Evolutionary conservation across 345 rosid genomes (phyloP).

Genomic region (Erysimum cheiranthoides): DNA sequence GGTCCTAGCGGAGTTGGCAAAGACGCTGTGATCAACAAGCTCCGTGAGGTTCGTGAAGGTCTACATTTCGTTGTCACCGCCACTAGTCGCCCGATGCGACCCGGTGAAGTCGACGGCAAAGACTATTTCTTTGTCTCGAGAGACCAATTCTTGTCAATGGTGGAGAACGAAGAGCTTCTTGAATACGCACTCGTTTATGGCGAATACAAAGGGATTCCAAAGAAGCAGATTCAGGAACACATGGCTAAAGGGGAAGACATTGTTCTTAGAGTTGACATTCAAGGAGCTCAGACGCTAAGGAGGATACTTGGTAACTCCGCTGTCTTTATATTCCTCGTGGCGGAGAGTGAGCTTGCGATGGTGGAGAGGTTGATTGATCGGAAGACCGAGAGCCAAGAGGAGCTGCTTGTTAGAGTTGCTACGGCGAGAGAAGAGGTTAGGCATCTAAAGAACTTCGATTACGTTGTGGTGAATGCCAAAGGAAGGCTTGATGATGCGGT

Average conservation of each 20-base stretch:
- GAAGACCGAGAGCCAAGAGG: constrained; percentile 81
- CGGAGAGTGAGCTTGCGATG: constrained; percentile 81
- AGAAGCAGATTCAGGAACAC: constrained; percentile 75
- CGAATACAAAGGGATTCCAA: constrained; percentile 90
- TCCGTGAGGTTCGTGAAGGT: constrained; percentile 59
- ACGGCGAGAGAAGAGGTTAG: constrained; percentile 88
- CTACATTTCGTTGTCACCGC: constrained; percentile 92
- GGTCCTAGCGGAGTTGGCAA: constrained; percentile 97
- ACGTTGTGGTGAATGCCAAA: constrained; percentile 79
- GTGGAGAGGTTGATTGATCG: constrained; percentile 86
- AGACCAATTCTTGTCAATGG: constrained; percentile 73
- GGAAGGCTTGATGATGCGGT: constrained; percentile 84
- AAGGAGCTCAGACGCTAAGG: constrained; percentile 80
- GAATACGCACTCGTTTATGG: constrained; percentile 94
- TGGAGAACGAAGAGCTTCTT: constrained; percentile 70
- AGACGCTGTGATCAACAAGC: constrained; percentile 79
- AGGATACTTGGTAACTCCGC: constrained; percentile 74
- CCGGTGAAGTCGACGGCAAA: constrained; percentile 81
- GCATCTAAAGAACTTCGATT: constrained; percentile 71
- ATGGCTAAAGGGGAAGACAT: constrained; percentile 77
- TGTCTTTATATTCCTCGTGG: constrained; percentile 77
- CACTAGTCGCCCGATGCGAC: constrained; percentile 71
- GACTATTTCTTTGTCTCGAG: constrained; percentile 82
- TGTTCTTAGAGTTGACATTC: constrained; percentile 88
- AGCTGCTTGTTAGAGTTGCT: constrained; percentile 75